Conservation (phyloP, 2,329 filamentous ascomycete genomes). For the Ampelomyces quisqualis region DNA sequence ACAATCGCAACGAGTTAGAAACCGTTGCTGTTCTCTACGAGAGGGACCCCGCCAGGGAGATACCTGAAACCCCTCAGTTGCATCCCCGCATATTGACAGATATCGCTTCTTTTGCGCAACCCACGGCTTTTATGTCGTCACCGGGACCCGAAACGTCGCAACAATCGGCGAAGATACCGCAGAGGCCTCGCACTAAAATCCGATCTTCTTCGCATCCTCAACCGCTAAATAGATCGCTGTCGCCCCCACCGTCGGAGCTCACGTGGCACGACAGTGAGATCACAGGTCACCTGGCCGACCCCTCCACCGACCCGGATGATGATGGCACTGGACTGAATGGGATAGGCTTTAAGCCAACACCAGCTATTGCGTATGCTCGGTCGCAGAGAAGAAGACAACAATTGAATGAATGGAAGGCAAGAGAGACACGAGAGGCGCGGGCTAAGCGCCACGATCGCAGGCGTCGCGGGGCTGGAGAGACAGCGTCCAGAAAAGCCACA, state of each 20-base stretch:
- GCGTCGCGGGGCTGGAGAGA: constrained; percentile 32
- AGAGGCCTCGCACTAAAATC: constrained; percentile 6
- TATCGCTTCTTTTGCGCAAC: constrained; percentile 33
- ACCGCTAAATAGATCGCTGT: constrained; percentile 29
- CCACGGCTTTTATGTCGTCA: constrained; percentile 29
- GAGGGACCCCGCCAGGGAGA: constrained; percentile 16
- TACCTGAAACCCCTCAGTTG: constrained; percentile 36
- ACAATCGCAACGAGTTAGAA: constrained; percentile 6
- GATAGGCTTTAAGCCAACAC: constrained; percentile 62
- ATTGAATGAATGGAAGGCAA: constrained; percentile 59
- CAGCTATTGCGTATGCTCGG: constrained; percentile 58
- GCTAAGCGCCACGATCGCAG: constrained; percentile 58
- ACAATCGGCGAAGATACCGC: constrained; percentile 4
- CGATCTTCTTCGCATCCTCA: constrained; percentile 18
- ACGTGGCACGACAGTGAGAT: constrained; percentile 64
- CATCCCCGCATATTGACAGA: constrained; percentile 39
- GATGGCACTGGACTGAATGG: constrained; percentile 66
- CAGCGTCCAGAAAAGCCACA: constrained; percentile 30
- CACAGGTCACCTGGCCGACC: constrained; percentile 57
- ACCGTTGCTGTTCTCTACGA: constrained; percentile 4
- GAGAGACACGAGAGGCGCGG: constrained; percentile 61
- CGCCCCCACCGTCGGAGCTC: constrained; percentile 39
- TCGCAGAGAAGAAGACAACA: constrained; percentile 60
- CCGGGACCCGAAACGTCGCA: constrained; percentile 8
- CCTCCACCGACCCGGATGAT: constrained; percentile 56